These are phyloP conservation scores for Neurospora tetraspora DNA, from an alignment of 495 filamentous ascomycete genomes.

Conservation along the genomic window DNA sequence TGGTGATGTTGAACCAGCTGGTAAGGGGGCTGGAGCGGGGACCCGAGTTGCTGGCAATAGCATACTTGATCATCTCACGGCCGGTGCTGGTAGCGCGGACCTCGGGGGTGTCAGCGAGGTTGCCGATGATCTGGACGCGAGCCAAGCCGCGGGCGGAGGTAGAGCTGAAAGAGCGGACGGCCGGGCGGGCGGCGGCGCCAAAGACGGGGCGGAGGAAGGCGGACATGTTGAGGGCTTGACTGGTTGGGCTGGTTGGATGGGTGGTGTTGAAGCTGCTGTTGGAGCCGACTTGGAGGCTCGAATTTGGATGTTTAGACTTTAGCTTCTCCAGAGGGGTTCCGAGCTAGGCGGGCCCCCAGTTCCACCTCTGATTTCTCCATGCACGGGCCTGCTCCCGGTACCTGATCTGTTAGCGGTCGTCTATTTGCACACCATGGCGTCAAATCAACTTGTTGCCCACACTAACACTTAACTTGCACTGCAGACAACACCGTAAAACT, in stretches of 20 bases:
- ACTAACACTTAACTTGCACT: not conserved
- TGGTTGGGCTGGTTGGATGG: not conserved
- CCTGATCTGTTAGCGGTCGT: not conserved
- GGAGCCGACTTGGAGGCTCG: not conserved
- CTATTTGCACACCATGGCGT: not conserved
- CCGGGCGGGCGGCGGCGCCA: slow-evolving; percentile 22
- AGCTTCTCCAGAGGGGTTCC: not conserved
- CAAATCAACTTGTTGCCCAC: not conserved
- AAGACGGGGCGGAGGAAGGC: slow-evolving; percentile 35
- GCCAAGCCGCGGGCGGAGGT: slow-evolving; percentile 48
- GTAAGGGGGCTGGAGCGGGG: slow-evolving; percentile 51
- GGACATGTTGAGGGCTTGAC: slow-evolving; percentile 18
- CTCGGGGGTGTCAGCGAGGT: slow-evolving; percentile 63
- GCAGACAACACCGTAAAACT: not conserved
- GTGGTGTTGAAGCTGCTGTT: not conserved
- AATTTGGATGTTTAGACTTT: not conserved
- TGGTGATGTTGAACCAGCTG: slow-evolving; percentile 66
- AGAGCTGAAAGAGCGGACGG: slow-evolving; percentile 46
- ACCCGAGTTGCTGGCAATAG: slow-evolving; percentile 51
- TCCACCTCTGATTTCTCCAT: not conserved
- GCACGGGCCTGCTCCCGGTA: too few species aligned
- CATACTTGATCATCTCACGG: slow-evolving; percentile 56
- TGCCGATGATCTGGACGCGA: slow-evolving; percentile 62
- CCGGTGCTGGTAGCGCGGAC: slow-evolving; percentile 53
- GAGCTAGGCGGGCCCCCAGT: not conserved